Base-by-base conservation (phyloP, 164 flowering plant genomes). In the Aristolochia fimbriata region DNA sequence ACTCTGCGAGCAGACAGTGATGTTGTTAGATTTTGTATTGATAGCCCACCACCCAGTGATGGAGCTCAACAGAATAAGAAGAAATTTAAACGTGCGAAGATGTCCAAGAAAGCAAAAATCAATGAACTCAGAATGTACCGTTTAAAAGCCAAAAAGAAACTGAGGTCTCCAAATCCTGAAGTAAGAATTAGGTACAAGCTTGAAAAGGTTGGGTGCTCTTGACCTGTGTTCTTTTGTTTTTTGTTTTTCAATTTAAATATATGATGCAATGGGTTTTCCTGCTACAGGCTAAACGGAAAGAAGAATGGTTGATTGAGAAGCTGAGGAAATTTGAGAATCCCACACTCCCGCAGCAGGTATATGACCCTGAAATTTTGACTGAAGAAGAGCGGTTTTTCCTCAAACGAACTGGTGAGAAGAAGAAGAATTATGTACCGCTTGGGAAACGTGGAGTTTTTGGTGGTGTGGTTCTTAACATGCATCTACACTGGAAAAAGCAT, bases 381-480 rank as follows among this genome's bases (percentile, higher is more conserved):
- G 91, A 80, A 74, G 98, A 92, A 72, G 96, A 91, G 76, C 80
- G 46, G 70, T 87, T 85, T 74, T 89, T 80, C 71, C 77, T 92
- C 16, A 89, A 89, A 71, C 90, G 96, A 37, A 87, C 87, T 2
- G 98, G 93, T 59, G 95, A 87, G 78, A 92, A 84, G 69, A 92
- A 87, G 80, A 92, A 89, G 74, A 68, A 85, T 61, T 92, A 85
- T 77, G 91, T 92, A 50, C 91, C 81, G 4, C 81, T 92, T 58
- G 98, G 98, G 21, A 81, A 92, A 68, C 82, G 93, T 47, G 98
- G 96, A 65, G 91, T 92, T 19, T 89, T 92, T 77, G 98, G 98
- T 59, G 93, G 93, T 61, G 95, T 92, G 67, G 98, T 85, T 76
- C 91, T 92, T 21, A 92, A 92, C 67, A 88, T 92, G 98, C 98